These are phyloP conservation scores for Candida boleticola DNA, from an alignment of 805 yeast species.

Conservation along the genomic window DNA sequence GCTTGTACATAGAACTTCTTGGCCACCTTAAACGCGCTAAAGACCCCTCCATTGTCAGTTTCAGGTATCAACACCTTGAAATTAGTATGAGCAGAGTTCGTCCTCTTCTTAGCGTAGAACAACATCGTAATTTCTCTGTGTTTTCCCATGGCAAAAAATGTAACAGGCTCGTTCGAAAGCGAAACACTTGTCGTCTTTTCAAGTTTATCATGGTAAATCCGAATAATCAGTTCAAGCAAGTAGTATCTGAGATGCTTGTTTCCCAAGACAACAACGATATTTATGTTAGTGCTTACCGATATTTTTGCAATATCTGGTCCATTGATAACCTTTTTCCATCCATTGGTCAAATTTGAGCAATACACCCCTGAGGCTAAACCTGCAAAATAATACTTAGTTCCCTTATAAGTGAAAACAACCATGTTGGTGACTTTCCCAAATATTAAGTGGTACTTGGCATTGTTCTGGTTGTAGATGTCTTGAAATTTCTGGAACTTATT, in stretches of 20 bases:
- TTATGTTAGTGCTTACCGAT: conserved; percentile 55
- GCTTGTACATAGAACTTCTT: conserved; percentile 50
- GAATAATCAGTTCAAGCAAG: conserved; percentile 58
- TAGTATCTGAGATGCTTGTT: conserved; percentile 60
- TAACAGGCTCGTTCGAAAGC: conserved; percentile 46
- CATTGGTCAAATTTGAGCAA: conserved; percentile 41
- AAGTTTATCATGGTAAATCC: conserved; percentile 50
- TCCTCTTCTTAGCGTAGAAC: conserved; percentile 54
- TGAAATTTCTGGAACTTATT: conserved; percentile 14
- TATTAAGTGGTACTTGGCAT: conserved; percentile 22
- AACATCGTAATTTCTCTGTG: conserved; percentile 62
- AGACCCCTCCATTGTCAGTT: conserved; percentile 51
- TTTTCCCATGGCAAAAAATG: conserved; percentile 65
- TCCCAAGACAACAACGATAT: conserved; percentile 56
- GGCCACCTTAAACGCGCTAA: conserved; percentile 35
- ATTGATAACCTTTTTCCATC: conserved; percentile 62
- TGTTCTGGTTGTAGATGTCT: conserved; percentile 23
- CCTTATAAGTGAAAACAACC: conserved; percentile 44
- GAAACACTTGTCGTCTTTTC: conserved; percentile 45
- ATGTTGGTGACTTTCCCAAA: conserved; percentile 43
- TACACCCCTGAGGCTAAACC: conserved; percentile 69
- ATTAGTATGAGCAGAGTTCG: conserved; percentile 40
- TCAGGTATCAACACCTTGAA: conserved; percentile 60
- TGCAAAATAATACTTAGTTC: conserved; percentile 46
- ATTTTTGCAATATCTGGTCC: conserved; percentile 55